Conservation (phyloP, 371 early-diverging fungal genomes). For the Apophysomyces trapeziformis region DNA sequence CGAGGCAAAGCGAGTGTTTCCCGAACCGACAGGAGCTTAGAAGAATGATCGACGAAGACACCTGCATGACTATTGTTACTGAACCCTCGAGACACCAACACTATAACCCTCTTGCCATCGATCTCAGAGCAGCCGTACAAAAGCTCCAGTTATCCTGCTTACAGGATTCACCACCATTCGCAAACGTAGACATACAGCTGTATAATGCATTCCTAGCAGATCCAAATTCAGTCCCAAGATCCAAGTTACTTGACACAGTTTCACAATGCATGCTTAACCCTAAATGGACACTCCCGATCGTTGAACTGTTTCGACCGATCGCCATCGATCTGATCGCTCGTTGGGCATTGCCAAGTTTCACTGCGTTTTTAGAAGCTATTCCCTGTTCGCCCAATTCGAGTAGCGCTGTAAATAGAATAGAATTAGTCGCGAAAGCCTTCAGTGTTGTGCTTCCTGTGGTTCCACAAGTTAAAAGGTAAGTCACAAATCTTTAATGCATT, state of each 20-base stretch:
- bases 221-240: constrained; percentile 18
- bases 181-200: constrained; percentile 16
- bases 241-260: constrained; percentile 36
- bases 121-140: constrained; percentile 30
- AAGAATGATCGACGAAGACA: constrained; percentile 17
- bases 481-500: background rate
- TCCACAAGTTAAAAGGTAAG: constrained; percentile 77
- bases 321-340: constrained; percentile 83
- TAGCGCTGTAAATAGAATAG: constrained; percentile 50
- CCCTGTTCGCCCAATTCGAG: constrained; percentile 23
- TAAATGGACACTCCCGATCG: constrained; percentile 44
- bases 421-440: constrained; percentile 65
- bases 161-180: constrained; percentile 4
- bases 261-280: constrained; percentile 43
- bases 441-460: constrained; percentile 68
- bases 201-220: constrained; percentile 20
- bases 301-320: constrained; percentile 73
- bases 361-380: constrained; percentile 44
- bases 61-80: constrained; percentile 6
- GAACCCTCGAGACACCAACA: constrained; percentile 17
- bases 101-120: constrained; percentile 43
- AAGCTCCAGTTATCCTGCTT: constrained; percentile 26
- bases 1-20: background rate
- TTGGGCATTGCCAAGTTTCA: constrained; percentile 64
- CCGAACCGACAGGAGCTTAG: background rate